Evolutionary conservation across 2,329 filamentous ascomycete genomes (phyloP).

Genomic region (Cladosporium colombiae): DNA sequence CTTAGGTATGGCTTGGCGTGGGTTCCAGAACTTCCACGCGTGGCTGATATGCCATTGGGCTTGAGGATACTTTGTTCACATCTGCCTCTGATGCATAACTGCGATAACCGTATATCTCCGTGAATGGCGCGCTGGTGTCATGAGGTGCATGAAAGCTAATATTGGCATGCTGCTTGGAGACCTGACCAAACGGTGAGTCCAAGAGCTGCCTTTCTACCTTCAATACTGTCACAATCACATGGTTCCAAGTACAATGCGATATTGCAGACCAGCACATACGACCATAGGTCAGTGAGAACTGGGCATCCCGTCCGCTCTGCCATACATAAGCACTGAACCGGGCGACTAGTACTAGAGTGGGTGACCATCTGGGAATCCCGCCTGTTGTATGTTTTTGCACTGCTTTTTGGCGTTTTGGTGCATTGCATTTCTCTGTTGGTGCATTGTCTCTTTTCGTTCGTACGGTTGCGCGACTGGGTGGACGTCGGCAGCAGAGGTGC

Average conservation of each 20-base stretch:
- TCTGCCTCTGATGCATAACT: not conserved
- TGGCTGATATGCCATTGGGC: not conserved
- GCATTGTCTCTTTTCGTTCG: not conserved
- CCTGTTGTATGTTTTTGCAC: constrained; percentile 2
- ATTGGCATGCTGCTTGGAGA: not conserved
- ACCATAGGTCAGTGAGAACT: constrained; percentile 11
- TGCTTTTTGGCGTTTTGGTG: not conserved
- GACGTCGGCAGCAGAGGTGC: not conserved
- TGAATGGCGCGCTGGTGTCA: not conserved
- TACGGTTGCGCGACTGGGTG: not conserved
- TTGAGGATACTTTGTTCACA: not conserved
- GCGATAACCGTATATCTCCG: not conserved
- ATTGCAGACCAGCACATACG: not conserved
- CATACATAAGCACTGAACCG: constrained; percentile 13
- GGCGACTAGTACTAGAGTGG: constrained; percentile 12
- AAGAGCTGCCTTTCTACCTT: not conserved
- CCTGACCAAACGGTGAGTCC: not conserved
- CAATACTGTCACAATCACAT: not conserved
- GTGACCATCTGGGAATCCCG: constrained; percentile 10
- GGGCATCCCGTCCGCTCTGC: constrained; percentile 11
- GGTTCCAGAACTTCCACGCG: not conserved
- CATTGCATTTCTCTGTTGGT: not conserved
- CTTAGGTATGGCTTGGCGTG: not conserved
- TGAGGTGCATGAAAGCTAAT: not conserved
- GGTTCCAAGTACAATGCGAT: not conserved